A percentile compares a stretch with the other conserved stretches of the same genome.
Evolutionary conservation across 2,329 filamentous ascomycete genomes (phyloP).

Genomic region (Colletotrichum orbiculare): DNA sequence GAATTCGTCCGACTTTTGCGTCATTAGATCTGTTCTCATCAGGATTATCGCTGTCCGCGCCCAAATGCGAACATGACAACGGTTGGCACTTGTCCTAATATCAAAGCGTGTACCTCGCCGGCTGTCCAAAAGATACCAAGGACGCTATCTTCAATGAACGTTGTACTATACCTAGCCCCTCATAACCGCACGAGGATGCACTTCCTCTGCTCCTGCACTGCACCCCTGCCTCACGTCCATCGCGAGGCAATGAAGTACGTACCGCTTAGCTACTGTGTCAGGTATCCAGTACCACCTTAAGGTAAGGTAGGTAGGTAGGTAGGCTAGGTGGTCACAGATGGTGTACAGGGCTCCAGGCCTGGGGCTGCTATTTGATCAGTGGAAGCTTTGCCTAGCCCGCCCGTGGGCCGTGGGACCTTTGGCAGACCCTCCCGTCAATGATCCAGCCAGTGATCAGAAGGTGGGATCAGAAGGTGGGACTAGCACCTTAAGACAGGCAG

Average conservation of each 20-base stretch:
- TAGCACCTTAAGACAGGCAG: not conserved
- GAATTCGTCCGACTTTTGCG: too few species aligned
- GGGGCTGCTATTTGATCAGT: slow-evolving; percentile 22
- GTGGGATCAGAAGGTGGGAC: not conserved
- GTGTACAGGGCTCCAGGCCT: slow-evolving; percentile 28
- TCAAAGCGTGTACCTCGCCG: too few species aligned
- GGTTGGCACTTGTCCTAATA: too few species aligned
- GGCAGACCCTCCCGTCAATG: slow-evolving; percentile 14
- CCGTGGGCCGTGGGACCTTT: not conserved
- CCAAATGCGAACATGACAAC: too few species aligned
- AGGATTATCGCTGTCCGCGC: too few species aligned
- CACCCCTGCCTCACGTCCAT: slow-evolving; percentile 31
- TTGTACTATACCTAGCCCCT: slow-evolving; percentile 1
- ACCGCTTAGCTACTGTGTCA: slow-evolving; percentile 15
- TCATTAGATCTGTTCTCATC: too few species aligned
- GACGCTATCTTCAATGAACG: too few species aligned
- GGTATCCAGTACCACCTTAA: not conserved
- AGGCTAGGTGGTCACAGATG: slow-evolving; percentile 20
- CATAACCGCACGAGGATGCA: slow-evolving; percentile 11
- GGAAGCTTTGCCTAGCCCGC: slow-evolving; percentile 23
- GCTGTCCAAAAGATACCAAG: too few species aligned
- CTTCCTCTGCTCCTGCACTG: slow-evolving; percentile 19
- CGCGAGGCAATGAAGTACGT: slow-evolving; percentile 14
- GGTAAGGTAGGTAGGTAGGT: slow-evolving; percentile 11
- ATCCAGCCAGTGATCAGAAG: slow-evolving; percentile 2